phyloP scores from a whole-genome alignment of 2,329 filamentous ascomycete genomes.

The Fusarium penzigii region DNA sequence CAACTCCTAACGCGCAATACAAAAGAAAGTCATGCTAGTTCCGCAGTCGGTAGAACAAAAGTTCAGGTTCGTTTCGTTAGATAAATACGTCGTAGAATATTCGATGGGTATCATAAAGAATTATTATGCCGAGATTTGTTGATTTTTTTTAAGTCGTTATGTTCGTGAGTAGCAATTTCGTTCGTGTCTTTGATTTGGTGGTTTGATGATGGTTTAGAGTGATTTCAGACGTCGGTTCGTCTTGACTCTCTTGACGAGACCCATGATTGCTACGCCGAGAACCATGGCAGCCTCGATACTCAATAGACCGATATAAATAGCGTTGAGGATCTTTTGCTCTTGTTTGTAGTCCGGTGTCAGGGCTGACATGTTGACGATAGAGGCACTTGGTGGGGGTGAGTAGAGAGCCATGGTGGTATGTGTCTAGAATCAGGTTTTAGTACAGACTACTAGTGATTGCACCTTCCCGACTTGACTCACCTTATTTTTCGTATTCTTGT shows the following conservation, averaged over 20 bases:
- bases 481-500: background rate
- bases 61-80: background rate
- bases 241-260: constrained; percentile 31
- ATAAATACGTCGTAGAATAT: background rate
- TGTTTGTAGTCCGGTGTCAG: constrained; percentile 23
- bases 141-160: background rate
- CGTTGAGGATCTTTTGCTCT: constrained; percentile 42
- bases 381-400: constrained; percentile 15
- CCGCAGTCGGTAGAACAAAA: background rate
- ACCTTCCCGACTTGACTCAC: background rate
- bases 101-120: background rate
- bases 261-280: constrained; percentile 38
- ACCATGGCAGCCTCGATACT: constrained; percentile 48
- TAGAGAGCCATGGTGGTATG: constrained; percentile 21
- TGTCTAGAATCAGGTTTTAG: background rate
- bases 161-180: background rate
- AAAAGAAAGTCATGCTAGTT: background rate
- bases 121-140: background rate
- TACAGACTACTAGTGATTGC: background rate
- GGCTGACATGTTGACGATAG: constrained; percentile 20
- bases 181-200: too few relatives aligned
- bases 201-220: background rate
- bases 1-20: background rate
- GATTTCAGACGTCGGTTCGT: constrained; percentile 15
- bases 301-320: constrained; percentile 49